Evolutionary conservation across 495 filamentous ascomycete species (phyloP).

Genomic region (Penicillium nucicola): DNA sequence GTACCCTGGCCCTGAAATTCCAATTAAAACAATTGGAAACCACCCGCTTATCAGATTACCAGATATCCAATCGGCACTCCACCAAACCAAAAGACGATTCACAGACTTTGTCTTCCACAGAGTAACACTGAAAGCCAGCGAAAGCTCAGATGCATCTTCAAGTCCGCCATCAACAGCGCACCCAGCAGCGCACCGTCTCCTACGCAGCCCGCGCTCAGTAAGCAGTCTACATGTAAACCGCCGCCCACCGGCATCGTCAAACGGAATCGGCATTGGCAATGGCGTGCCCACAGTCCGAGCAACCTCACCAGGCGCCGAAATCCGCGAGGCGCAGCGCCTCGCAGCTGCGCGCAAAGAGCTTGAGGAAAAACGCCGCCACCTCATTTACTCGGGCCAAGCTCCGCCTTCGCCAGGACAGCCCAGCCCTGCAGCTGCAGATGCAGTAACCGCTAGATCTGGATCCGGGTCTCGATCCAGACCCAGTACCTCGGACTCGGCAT

Average conservation of each 20-base stretch:
- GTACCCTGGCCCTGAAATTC: background rate
- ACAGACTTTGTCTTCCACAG: constrained; percentile 48
- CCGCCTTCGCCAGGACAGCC: background rate
- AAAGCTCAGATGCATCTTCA: constrained; percentile 10
- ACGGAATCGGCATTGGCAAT: background rate
- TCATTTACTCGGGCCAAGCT: constrained; percentile 21
- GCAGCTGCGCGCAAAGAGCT: constrained; percentile 29
- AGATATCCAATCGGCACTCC: constrained; percentile 47
- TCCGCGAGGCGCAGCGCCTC: constrained; percentile 36
- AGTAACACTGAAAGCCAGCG: constrained; percentile 28
- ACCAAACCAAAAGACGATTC: constrained; percentile 49
- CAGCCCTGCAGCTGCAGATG: background rate
- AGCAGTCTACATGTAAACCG: constrained; percentile 33
- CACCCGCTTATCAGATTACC: constrained; percentile 4
- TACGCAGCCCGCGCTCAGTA: constrained; percentile 41
- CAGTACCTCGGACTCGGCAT: background rate
- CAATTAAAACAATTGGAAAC: background rate
- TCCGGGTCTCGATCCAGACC: too few relatives aligned
- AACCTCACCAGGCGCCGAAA: constrained; percentile 45
- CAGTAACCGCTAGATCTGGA: background rate
- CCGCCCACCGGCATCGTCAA: constrained; percentile 11
- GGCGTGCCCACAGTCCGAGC: constrained; percentile 40
- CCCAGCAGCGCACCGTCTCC: constrained; percentile 19
- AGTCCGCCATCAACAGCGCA: constrained; percentile 14
- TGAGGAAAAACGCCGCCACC: constrained; percentile 27